Evolutionary conservation across 2,329 filamentous ascomycete genomes (phyloP), one percentile per base, ranked within the genome.

Genomic region (Colletotrichum sp.): DNA sequence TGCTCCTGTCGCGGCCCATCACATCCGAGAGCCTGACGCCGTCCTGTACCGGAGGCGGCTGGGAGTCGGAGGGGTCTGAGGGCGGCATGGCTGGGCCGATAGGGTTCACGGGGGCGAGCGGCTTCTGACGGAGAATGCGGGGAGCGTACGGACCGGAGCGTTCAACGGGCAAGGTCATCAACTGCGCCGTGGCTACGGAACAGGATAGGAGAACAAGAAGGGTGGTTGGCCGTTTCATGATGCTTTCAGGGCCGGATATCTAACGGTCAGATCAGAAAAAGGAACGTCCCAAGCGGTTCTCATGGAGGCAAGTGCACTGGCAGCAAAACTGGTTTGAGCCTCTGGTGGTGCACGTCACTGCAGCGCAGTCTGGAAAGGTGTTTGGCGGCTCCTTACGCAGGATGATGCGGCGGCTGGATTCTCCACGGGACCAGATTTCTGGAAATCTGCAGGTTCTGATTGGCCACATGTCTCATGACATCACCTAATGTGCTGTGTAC

Each of bases 21-120:
- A 98, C 93, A 84, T 98, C 96, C 56, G 94, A 94, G 71, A 98
- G 91, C 76, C 95, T 91, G 36, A 96, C 90, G 34, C 86, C 84
- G 65, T 87, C 87, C 81, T 81, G 86, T 71, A 83, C 77, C 38
- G 82, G 78, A 76, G 13, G 80, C 79, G 24, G 82, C 78, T 66
- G 82, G 75, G 32, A 75, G 78, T 30, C 80, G 80, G 56, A 80
- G 78, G 28, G 78, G 77, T 73, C 71, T 73, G 73, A 71, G 5
- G 68, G 68, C 64, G 79, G 78, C 71, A 83, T 83, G 76, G 79
- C 76, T 74, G 80, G 82, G 62, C 74, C 71, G 78, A 67, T 77
- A 77, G 62, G 65, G 48, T 65, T 58, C 58, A 52, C 36, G 78
- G 62, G 56, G 66, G 62, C 55, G 56, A 75, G 55, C 61, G 77